Percentiles rank a stretch among this genome's conserved stretches.
phyloP scores from a whole-genome alignment of 768 basidiomycete species.

The Leccinum pellstonianum region DNA sequence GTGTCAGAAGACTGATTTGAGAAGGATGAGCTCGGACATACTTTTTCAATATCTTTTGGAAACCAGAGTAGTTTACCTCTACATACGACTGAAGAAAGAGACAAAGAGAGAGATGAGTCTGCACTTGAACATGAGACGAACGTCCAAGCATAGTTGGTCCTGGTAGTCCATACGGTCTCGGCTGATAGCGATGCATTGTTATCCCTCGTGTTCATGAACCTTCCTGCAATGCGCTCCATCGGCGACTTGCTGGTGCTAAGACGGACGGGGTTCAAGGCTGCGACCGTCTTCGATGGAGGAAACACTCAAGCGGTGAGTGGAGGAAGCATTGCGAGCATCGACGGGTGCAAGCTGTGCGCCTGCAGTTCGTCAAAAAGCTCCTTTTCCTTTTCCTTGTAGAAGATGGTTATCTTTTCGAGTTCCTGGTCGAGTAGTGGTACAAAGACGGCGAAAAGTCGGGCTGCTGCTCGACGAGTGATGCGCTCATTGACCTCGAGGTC shows the following conservation, averaged over 20 bases:
- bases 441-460: neutral
- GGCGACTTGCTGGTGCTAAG: neutral
- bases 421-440: neutral
- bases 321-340: too few species aligned
- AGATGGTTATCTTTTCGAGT: neutral
- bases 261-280: constrained; percentile 31
- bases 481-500: neutral
- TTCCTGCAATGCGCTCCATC: too few species aligned
- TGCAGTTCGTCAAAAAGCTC: neutral
- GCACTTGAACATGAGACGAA: constrained; percentile 84
- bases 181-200: too few species aligned
- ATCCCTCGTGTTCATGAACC: too few species aligned
- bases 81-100: constrained; percentile 78
- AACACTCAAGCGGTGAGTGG: too few species aligned
- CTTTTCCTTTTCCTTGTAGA: neutral
- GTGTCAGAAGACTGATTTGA: constrained; percentile 67
- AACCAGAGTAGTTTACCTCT: constrained; percentile 90
- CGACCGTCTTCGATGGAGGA: constrained; percentile 28
- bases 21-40: too few species aligned
- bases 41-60: constrained; percentile 53
- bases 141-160: too few species aligned
- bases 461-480: neutral
- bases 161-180: too few species aligned
- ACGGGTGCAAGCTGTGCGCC: too few species aligned
- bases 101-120: constrained; percentile 82